Base-by-base conservation (phyloP, 1,284 basidiomycete genomes). In the Apiotrichum porosum region DNA sequence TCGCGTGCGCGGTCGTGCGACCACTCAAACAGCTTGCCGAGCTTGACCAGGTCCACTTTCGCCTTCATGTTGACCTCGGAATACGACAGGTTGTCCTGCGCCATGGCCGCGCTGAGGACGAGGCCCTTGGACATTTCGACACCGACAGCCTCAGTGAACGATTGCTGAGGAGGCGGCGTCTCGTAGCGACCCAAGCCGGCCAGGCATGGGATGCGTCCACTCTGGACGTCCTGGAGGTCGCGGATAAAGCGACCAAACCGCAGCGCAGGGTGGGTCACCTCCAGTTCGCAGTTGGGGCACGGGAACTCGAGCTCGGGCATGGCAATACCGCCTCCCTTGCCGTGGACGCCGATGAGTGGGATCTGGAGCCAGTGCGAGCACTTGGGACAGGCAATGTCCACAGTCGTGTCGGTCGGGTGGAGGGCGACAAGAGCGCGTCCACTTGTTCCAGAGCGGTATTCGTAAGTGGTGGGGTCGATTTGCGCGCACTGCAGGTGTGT, bases 171-270 rank as follows among this genome's bases (percentile, higher is more conserved):
- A n/a, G n/a, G n/a, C n/a, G n/a, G n/a, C 36, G 3, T 12, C 15
- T 23, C 12, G 12, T 37, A n/a, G n/a, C n/a, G n/a, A 3, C 42
- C 49, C 12, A 55, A 17, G 1, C 49, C 49, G 3, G 53, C 42
- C 5, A 55, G 40, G 19, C 18, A 37, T 3, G 9, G 3, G 8
- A 21, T 15, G 23, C 19, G 26, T 21, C 31, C 23, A 13, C 6
- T n/a, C 17, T 37, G 26, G 12, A 50, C 30, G 9, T 31, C 28
- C 12, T 84, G 74, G 37, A 93, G 75, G 59, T 87, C 82, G 45
- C 78, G 71, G 38, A 89, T 70, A 0, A 82, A 79, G 59, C 82
- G 77, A 60, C 78, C 34, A 13, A 54, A 42, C 3, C 47, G 47
- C 18, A 62, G 39, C 13, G 30, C 30, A 13, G 59, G 47, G 47